Evolutionary conservation across 495 filamentous ascomycete species (phyloP).

Genomic region (Sporormia fimetaria): DNA sequence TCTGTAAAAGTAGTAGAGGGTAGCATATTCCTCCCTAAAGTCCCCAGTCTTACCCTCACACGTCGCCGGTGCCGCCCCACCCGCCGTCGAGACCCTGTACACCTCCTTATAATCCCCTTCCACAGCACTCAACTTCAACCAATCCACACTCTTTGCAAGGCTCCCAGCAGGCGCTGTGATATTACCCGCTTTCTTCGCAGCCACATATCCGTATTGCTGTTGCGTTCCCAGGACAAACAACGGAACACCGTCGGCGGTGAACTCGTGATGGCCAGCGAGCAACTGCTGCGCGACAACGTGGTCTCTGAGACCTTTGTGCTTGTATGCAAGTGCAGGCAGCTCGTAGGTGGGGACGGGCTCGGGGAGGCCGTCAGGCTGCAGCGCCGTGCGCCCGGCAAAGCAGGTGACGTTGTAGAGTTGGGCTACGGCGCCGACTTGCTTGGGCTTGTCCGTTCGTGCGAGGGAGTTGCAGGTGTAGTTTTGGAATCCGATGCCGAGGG

Average conservation of each 20-base stretch:
- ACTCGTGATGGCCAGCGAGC: conserved; percentile 72
- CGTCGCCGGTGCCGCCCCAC: conserved; percentile 62
- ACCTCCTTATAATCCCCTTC: conserved; percentile 52
- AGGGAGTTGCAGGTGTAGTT: conserved; percentile 78
- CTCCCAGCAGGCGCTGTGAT: conserved; percentile 48
- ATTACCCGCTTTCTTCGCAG: conserved; percentile 41
- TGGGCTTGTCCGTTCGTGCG: conserved; percentile 44
- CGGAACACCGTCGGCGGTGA: conserved; percentile 51
- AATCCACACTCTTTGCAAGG: conserved; percentile 55
- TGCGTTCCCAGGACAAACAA: conserved; percentile 68
- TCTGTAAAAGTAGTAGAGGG: conserved; percentile 49
- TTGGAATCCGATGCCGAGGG: conserved; percentile 76
- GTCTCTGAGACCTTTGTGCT: too few relatives aligned
- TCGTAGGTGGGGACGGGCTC: conserved; percentile 36
- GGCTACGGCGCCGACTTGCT: conserved; percentile 62
- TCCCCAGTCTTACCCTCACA: conserved; percentile 51
- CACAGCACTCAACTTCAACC: conserved; percentile 45
- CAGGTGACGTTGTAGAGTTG: conserved; percentile 83
- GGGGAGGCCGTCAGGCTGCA: conserved; percentile 50
- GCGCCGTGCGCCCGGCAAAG: conserved; percentile 50
- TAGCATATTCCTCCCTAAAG: conserved; percentile 70
- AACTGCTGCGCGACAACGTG: conserved; percentile 42
- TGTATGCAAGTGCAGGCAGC: too few relatives aligned
- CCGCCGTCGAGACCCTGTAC: conserved; percentile 78
- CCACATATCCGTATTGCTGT: conserved; percentile 46